Percentiles rank a stretch among this genome's conserved stretches.
Evolutionary conservation across 148 eudicot species (phyloP).

Genomic region (Silene latifolia): DNA sequence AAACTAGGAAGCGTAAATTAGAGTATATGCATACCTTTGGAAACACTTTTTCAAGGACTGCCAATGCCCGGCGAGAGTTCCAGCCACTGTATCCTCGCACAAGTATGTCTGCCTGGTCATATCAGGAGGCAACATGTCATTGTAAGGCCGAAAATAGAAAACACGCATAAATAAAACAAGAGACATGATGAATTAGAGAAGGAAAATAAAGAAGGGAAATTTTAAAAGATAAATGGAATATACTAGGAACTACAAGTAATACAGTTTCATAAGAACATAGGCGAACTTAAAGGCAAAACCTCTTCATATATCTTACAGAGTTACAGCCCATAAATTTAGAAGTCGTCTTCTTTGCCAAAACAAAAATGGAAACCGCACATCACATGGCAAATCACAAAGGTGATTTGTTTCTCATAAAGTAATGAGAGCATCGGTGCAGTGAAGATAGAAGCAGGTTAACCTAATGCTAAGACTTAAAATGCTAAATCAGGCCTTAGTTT

Average conservation of each 20-base stretch:
- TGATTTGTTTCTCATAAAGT: too few relatives aligned
- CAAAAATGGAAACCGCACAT: too few relatives aligned
- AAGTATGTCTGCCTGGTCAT: slow-evolving; percentile 68
- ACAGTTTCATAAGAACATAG: not conserved
- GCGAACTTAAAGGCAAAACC: not conserved
- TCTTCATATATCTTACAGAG: not conserved
- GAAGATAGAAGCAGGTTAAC: not conserved
- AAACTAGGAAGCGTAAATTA: not conserved
- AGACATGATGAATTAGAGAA: not conserved
- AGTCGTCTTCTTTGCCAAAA: too few relatives aligned
- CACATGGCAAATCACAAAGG: too few relatives aligned
- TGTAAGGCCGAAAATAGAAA: not conserved
- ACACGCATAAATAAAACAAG: not conserved
- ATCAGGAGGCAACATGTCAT: slow-evolving; percentile 16
- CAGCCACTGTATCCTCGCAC: slow-evolving; percentile 82
- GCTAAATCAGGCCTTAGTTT: too few relatives aligned
- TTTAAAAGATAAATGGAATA: not conserved
- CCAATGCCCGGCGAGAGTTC: slow-evolving; percentile 85
- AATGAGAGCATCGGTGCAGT: too few relatives aligned
- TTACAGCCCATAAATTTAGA: too few relatives aligned
- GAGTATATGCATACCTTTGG: slow-evolving; percentile 54
- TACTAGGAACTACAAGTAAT: slow-evolving; percentile 10
- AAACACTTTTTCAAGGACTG: slow-evolving; percentile 73
- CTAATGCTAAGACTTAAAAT: too few relatives aligned
- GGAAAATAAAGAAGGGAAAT: not conserved